Evolutionary conservation across 2,329 filamentous ascomycete species (phyloP).

Genomic region (Pseudophaeomoniella oleicola): DNA sequence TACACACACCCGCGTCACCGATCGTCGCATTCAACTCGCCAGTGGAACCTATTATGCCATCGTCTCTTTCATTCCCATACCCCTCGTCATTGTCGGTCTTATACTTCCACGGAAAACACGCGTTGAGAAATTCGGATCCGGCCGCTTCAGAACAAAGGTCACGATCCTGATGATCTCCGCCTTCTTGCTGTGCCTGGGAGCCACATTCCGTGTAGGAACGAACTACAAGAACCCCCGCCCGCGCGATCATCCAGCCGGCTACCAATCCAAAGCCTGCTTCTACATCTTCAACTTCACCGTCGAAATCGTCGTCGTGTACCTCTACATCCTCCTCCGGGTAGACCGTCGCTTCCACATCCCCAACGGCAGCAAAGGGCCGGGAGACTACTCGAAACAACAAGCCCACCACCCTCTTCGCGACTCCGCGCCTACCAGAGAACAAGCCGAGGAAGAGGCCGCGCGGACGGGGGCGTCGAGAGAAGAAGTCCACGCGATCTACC

Average conservation of each 20-base stretch:
- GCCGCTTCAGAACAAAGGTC: conserved; percentile 54
- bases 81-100: conserved; percentile 34
- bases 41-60: conserved; percentile 46
- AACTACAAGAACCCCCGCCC: conserved; percentile 38
- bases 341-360: conserved; percentile 65
- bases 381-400: conserved; percentile 20
- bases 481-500: background rate
- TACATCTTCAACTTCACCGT: conserved; percentile 67
- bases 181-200: conserved; percentile 50
- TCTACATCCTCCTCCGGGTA: conserved; percentile 54
- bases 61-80: conserved; percentile 52
- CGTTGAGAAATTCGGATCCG: conserved; percentile 51
- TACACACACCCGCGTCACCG: conserved; percentile 29
- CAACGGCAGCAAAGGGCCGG: conserved; percentile 48
- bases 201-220: conserved; percentile 51
- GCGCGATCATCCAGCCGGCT: conserved; percentile 47
- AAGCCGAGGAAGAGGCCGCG: background rate
- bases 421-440: background rate
- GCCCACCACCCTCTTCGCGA: background rate
- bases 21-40: conserved; percentile 51
- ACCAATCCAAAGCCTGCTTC: conserved; percentile 56
- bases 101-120: conserved; percentile 28
- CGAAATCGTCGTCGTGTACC: conserved; percentile 54
- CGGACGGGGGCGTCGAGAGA: background rate
- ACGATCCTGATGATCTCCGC: conserved; percentile 45